Percentiles rank a stretch among this genome's conserved stretches.
Evolutionary conservation across 2,329 filamentous ascomycete genomes (phyloP).

Genomic region (Epicoccum sorghinum): DNA sequence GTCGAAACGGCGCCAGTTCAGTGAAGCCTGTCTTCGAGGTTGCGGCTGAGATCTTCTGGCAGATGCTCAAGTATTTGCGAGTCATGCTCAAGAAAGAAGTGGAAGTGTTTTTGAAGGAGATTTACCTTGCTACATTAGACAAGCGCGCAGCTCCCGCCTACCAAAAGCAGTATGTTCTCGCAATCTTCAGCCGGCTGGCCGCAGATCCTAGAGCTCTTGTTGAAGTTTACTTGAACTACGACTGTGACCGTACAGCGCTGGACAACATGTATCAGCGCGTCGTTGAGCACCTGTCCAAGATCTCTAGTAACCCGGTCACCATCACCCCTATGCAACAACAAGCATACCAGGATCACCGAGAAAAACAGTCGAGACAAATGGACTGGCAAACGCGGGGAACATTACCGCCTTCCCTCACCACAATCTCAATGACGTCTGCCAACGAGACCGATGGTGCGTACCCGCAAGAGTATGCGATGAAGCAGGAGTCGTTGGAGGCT

Average conservation of each 20-base stretch:
- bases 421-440: constrained; percentile 69
- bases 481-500: constrained; percentile 85
- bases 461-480: constrained; percentile 88
- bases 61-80: constrained; percentile 93
- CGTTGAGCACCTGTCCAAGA: constrained; percentile 89
- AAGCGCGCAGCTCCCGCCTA: constrained; percentile 83
- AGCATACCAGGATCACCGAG: constrained; percentile 79
- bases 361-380: constrained; percentile 63
- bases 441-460: constrained; percentile 70
- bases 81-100: constrained; percentile 98
- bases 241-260: constrained; percentile 88
- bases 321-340: constrained; percentile 82
- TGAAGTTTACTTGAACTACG: constrained; percentile 96
- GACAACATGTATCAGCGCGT: constrained; percentile 97
- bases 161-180: constrained; percentile 92
- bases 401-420: constrained; percentile 84
- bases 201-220: constrained; percentile 87
- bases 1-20: constrained; percentile 92
- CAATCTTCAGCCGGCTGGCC: constrained; percentile 81
- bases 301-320: constrained; percentile 78
- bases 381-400: constrained; percentile 91
- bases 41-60: constrained; percentile 96
- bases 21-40: constrained; percentile 93
- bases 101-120: constrained; percentile 96
- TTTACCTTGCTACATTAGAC: constrained; percentile 90